Conservation (phyloP, 2,329 filamentous ascomycete genomes). For the Thielaviopsis populi region DNA sequence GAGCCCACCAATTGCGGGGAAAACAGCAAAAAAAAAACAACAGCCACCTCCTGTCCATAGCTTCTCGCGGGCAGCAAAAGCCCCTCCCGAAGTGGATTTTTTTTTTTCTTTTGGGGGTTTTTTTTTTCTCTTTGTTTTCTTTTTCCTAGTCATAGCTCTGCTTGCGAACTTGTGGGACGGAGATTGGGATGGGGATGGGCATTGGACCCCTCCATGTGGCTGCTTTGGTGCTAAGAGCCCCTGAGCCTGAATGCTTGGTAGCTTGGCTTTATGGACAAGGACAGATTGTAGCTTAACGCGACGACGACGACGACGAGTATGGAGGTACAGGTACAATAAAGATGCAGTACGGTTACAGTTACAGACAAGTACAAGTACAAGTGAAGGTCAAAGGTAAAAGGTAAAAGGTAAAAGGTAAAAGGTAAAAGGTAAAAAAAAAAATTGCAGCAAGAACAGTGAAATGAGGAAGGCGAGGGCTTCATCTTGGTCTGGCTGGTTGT, state of each 20-base stretch:
- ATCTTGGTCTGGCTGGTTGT: too few species aligned
- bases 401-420: background rate
- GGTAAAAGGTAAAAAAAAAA: background rate
- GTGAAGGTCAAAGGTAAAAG: too few species aligned
- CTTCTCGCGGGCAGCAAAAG: background rate
- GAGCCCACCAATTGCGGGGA: background rate
- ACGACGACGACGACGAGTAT: background rate
- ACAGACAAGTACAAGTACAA: too few species aligned
- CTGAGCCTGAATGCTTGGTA: background rate
- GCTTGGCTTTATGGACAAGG: background rate
- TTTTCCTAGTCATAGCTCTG: background rate
- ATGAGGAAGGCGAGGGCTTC: background rate
- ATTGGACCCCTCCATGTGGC: background rate
- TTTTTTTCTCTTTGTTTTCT: background rate
- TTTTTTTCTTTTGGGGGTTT: background rate
- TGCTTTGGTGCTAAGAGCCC: background rate
- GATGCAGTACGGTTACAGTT: too few species aligned
- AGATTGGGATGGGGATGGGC: too few species aligned
- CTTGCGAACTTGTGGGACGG: too few species aligned
- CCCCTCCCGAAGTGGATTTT: background rate
- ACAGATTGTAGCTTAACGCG: constrained; percentile 3
- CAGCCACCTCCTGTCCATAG: background rate
- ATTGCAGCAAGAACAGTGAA: background rate
- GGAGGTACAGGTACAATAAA: too few species aligned
- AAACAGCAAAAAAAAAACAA: background rate